These are phyloP conservation scores for Scytalidium lignicola DNA, from an alignment of 2,329 filamentous ascomycete genomes.

Conservation along the genomic window DNA sequence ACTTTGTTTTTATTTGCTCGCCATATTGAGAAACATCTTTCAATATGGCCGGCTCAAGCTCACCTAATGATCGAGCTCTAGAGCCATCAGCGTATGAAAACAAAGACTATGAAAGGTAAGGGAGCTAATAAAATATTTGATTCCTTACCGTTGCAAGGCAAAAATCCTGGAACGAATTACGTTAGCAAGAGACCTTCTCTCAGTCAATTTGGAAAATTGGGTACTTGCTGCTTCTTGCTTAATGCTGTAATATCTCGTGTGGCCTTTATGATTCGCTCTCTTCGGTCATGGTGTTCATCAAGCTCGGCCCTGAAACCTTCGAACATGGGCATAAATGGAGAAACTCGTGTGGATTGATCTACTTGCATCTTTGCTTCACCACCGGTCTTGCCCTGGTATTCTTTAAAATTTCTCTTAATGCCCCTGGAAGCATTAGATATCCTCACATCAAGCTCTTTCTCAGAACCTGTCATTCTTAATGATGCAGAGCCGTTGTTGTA, in stretches of 20 bases:
- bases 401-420: neutral
- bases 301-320: slow-evolving; percentile 79
- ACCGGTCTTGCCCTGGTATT: neutral
- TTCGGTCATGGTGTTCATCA: slow-evolving; percentile 89
- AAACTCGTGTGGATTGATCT: slow-evolving; percentile 3
- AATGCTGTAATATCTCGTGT: slow-evolving; percentile 88
- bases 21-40: neutral
- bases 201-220: neutral
- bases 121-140: slow-evolving; percentile 6
- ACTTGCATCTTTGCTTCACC: neutral
- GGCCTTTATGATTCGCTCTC: slow-evolving; percentile 84
- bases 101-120: neutral
- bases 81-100: neutral
- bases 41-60: neutral
- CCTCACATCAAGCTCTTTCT: neutral
- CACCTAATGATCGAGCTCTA: slow-evolving; percentile 58
- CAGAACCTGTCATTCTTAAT: neutral
- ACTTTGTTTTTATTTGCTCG: neutral
- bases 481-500: neutral
- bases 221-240: slow-evolving; percentile 88
- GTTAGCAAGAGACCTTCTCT: slow-evolving; percentile 8
- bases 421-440: neutral
- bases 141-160: slow-evolving; percentile 66
- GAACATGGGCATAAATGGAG: slow-evolving; percentile 69
- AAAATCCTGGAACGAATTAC: slow-evolving; percentile 59